Evolutionary conservation across 768 basidiomycete species (phyloP), one percentile per base, ranked within the genome.

Genomic region (Kwoniella dendrophila): DNA sequence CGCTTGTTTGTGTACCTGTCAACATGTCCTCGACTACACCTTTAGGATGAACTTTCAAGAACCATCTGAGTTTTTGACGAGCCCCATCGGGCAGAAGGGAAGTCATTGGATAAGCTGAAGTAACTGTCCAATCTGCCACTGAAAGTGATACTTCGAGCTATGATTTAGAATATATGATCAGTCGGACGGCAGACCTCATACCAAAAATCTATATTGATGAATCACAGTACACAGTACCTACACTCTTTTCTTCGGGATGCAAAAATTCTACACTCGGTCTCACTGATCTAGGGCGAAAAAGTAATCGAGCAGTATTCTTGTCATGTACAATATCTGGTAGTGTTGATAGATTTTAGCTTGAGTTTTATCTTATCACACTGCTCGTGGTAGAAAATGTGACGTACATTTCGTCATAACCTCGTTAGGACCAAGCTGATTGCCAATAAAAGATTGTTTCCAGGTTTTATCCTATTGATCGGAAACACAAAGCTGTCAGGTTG

Each of bases 31-130:
- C 71, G 22, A 77, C 67, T 5, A 56, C 60, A 20, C 73, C 75
- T 8, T 66, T 66, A 1, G 64, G 56, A 29, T 62, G 55, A n/a
- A 73, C 71, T 32, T 69, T 60, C 16, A 72, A 44, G 51, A 77
- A 77, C 75, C 75, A 77, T 43, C 75, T 53, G 14, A 77, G 53
- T 20, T 65, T 36, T n/a, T 73, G 70, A n/a, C 72, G 29, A 2
- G 58, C 61, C 10, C 56, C 70, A 29, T 73, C 69, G 30, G 71
- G 60, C 4, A 66, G 38, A 1, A 77, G 60, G 2, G 56, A 60
- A 1, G 75, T 77, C 68, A 69, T 69, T 11, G 75, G 75, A 36
- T 77, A 77, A 10, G 73, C 71, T 22, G 69, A 59, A n/a, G 72
- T 62, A 36, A 75, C 68, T 26, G 64, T 66, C 75, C 75, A 77